phyloP scores from a whole-genome alignment of 306 rosid species.

The Fragaria vesca region DNA sequence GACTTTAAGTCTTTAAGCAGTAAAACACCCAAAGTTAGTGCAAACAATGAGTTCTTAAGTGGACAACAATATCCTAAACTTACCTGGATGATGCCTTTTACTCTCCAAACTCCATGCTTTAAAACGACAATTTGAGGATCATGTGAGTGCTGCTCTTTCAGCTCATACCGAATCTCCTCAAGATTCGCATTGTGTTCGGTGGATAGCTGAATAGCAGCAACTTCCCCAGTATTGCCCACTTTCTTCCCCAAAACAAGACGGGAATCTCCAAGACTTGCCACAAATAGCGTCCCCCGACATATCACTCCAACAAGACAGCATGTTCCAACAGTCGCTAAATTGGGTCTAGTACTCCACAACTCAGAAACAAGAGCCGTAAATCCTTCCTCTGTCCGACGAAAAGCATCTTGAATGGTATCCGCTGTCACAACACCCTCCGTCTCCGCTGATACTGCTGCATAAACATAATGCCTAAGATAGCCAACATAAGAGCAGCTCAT shows the following conservation, averaged over 20 bases:
- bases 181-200: constrained; percentile 83
- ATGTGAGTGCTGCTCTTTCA: constrained; percentile 64
- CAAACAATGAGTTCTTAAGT: not conserved
- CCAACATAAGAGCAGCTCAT: constrained; percentile 45
- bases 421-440: constrained; percentile 56
- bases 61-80: constrained; percentile 7
- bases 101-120: constrained; percentile 93
- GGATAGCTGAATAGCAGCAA: constrained; percentile 80
- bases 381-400: constrained; percentile 69
- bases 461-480: constrained; percentile 48
- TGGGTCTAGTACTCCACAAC: constrained; percentile 55
- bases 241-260: constrained; percentile 85
- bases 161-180: constrained; percentile 70
- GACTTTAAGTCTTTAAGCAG: not conserved
- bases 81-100: constrained; percentile 96
- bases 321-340: constrained; percentile 72
- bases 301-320: constrained; percentile 90
- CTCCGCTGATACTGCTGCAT: constrained; percentile 61
- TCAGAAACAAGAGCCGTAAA: constrained; percentile 65
- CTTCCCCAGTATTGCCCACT: constrained; percentile 77
- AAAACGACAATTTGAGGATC: constrained; percentile 82
- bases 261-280: constrained; percentile 85
- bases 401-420: constrained; percentile 61
- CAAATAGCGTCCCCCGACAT: constrained; percentile 66
- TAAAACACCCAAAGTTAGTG: not conserved